Conservation (phyloP, 306 rosid genomes). For the Casuarina cunninghamiana region DNA sequence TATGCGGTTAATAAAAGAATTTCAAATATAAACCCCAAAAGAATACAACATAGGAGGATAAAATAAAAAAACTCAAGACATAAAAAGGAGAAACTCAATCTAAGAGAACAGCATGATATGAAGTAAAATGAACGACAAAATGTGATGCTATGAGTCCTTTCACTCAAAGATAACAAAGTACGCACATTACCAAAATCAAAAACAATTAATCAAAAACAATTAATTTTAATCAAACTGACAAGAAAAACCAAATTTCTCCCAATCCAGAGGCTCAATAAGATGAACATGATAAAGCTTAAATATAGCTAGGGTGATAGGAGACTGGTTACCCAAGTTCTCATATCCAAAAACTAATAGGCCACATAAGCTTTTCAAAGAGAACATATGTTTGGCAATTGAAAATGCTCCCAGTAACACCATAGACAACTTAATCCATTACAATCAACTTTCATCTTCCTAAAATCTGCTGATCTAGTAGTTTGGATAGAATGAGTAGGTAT, state of each 20-base stretch:
- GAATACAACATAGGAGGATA: constrained; percentile 12
- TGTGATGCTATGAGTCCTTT: background rate
- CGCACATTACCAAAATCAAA: background rate
- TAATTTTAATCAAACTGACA: background rate
- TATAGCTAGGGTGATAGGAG: background rate
- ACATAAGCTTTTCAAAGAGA: background rate
- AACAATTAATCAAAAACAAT: too few species aligned
- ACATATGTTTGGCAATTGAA: background rate
- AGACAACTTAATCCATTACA: background rate
- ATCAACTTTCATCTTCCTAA: background rate
- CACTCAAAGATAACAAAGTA: background rate
- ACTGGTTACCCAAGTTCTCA: background rate
- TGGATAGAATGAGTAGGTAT: background rate
- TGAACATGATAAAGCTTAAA: background rate
- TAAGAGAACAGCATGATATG: background rate
- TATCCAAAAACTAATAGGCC: background rate
- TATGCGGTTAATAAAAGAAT: constrained; percentile 11
- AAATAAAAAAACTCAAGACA: background rate
- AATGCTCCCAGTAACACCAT: background rate
- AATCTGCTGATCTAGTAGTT: background rate
- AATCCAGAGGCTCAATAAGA: background rate
- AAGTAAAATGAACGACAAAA: background rate
- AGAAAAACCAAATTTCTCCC: background rate
- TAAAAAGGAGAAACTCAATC: background rate
- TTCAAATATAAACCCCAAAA: constrained; percentile 15